Percentiles rank a stretch among this genome's conserved stretches.
Evolutionary conservation across 225 moss, liverwort and hornwort genomes (phyloP).

Genomic region (Thuidium tamariscinum): DNA sequence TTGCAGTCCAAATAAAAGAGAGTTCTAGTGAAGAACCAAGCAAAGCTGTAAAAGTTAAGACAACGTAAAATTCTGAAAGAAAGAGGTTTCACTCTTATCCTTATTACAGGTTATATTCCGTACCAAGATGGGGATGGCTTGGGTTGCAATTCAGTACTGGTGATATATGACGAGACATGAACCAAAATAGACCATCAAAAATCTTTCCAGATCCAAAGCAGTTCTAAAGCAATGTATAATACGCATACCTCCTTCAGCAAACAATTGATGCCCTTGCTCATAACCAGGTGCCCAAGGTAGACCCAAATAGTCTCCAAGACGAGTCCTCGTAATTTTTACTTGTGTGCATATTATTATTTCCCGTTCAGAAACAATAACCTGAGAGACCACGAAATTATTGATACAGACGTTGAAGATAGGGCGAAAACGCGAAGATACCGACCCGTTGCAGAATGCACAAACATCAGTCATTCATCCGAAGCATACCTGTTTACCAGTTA

Average conservation of each 20-base stretch:
- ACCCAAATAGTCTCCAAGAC: slow-evolving; percentile 32
- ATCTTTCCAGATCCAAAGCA: neutral
- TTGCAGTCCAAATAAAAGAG: neutral
- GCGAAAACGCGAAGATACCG: neutral
- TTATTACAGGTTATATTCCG: neutral
- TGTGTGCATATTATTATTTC: slow-evolving; percentile 64
- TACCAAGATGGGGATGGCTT: neutral
- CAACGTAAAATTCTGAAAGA: neutral
- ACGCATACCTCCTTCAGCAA: slow-evolving; percentile 70
- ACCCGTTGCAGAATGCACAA: neutral
- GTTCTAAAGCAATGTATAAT: neutral
- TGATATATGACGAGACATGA: neutral
- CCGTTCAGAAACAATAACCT: slow-evolving; percentile 66
- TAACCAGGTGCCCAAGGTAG: slow-evolving; percentile 85
- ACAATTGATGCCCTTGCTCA: slow-evolving; percentile 59
- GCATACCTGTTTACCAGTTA: slow-evolving; percentile 52
- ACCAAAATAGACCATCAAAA: neutral
- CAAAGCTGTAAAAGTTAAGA: neutral
- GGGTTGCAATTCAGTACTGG: neutral
- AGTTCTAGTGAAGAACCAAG: neutral
- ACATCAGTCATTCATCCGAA: neutral
- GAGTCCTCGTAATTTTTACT: slow-evolving; percentile 31
- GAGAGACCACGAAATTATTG: neutral
- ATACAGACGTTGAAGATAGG: neutral
- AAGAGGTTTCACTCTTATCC: neutral